A percentile compares a stretch with the other conserved stretches of the same genome.
Evolutionary conservation across 441 rosid genomes (phyloP).

Genomic region (Euphorbia neoarborescens): DNA sequence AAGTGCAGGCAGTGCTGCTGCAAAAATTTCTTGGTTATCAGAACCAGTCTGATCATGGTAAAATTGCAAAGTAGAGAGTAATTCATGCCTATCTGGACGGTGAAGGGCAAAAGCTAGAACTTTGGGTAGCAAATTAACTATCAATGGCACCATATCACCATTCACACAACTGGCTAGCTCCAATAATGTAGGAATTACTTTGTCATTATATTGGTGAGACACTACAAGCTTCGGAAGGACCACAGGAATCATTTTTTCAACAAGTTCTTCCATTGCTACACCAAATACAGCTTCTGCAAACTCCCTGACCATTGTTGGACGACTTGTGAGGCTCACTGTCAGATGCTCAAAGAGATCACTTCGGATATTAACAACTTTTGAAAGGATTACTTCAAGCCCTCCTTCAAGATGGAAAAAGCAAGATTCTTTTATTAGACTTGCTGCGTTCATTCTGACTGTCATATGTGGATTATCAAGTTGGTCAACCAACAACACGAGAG

Average conservation of each 20-base stretch:
- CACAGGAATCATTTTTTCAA: constrained; percentile 71
- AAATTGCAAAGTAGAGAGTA: constrained; percentile 72
- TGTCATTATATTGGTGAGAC: constrained; percentile 57
- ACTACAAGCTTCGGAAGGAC: constrained; percentile 95
- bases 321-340: constrained; percentile 53
- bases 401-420: constrained; percentile 76
- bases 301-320: constrained; percentile 70
- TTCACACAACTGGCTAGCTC: constrained; percentile 73
- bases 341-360: constrained; percentile 66
- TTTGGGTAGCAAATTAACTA: constrained; percentile 87
- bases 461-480: constrained; percentile 76
- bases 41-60: constrained; percentile 80
- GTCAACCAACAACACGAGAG: constrained; percentile 73
- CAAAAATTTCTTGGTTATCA: constrained; percentile 79
- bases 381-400: constrained; percentile 59
- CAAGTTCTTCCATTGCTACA: constrained; percentile 60
- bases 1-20: constrained; percentile 96
- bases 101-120: constrained; percentile 93
- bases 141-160: constrained; percentile 63
- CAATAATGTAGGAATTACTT: constrained; percentile 50
- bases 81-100: constrained; percentile 52
- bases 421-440: constrained; percentile 64
- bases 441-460: constrained; percentile 61
- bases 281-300: constrained; percentile 89
- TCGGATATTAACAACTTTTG: constrained; percentile 50